Conservation (phyloP, 768 basidiomycete genomes). For the Pleurotus ostreatus region DNA sequence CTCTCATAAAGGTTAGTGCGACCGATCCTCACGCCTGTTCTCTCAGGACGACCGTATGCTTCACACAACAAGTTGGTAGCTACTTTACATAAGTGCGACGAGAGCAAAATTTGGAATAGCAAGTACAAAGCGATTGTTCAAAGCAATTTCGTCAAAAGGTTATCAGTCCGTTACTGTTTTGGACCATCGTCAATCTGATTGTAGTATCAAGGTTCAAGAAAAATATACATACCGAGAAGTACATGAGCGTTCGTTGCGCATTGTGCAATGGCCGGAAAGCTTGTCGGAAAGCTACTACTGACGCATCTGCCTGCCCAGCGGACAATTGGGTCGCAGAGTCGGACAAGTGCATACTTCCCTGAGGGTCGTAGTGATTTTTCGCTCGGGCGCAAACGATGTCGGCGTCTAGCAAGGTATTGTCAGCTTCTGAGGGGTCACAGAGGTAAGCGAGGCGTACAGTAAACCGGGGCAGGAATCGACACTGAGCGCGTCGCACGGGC, state of each 20-base stretch:
- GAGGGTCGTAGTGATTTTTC: slow-evolving; percentile 76
- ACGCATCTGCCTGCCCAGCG: slow-evolving; percentile 32
- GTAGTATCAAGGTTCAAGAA: not conserved
- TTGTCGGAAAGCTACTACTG: slow-evolving; percentile 44
- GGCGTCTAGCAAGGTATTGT: slow-evolving; percentile 7
- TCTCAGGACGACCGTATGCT: no score
- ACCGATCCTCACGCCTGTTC: no score
- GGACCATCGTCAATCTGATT: no score
- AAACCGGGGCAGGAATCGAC: slow-evolving; percentile 79
- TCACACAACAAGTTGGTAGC: no score
- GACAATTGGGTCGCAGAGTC: slow-evolving; percentile 52
- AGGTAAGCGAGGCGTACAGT: slow-evolving; percentile 45
- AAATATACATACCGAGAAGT: slow-evolving; percentile 43
- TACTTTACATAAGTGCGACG: no score
- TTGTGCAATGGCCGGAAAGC: slow-evolving; percentile 55
- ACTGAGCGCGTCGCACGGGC: slow-evolving; percentile 78
- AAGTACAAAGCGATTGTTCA: no score
- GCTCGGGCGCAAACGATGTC: slow-evolving; percentile 59
- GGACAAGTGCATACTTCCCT: slow-evolving; percentile 49
- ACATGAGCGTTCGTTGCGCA: slow-evolving; percentile 51
- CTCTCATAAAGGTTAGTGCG: no score
- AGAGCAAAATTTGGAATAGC: no score
- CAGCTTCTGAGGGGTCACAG: not conserved
- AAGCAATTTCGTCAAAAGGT: no score
- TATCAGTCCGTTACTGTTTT: no score